Evolutionary conservation across 345 rosid genomes (phyloP), one percentile per base, ranked within the genome.

Genomic region (Bruguiera sexangula): DNA sequence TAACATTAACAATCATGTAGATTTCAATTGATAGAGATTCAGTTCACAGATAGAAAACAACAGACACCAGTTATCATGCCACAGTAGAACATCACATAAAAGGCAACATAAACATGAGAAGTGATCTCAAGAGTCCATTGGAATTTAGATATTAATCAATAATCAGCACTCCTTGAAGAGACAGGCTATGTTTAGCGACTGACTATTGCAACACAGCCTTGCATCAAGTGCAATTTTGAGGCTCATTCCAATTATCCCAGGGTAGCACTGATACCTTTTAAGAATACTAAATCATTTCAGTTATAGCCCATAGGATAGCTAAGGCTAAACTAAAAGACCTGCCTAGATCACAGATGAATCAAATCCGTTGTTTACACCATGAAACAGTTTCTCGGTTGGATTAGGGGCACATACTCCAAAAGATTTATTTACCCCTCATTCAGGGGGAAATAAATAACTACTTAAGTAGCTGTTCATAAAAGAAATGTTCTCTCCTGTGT

Each of bases 1-100:
- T 32, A 60, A 69, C 30, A 26, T 66, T 32, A 60, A 69, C 37
- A 60, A 39, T 52, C 57, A 64, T 32, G 70, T 27, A 66, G 24
- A 53, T 55, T 53, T 32, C 36, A n/a, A 48, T 27, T 20, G 53
- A 56, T 20, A 59, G 4, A 59, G 9, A 34, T 62, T 31, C 68
- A 63, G 13, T 16, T 20, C 36, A 34, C 24, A 21, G 4, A 48
- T 56, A 56, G 60, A 27, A 59, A 10, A 21, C 10, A 29, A 8
- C 22, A 54, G 21, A 67, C 51, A 64, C 9, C 11, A 37, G 6
- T 21, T 48, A 22, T 48, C 15, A 21, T 29, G 21, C 46, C 5
- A 48, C n/a, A 48, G 15, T 46, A 68, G 39, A 37, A 27, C 18
- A 59, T 5, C 36, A 22, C 24, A 52, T 27, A 24, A 37, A 63